Evolutionary conservation across 2,329 filamentous ascomycete genomes (phyloP), one percentile per base, ranked within the genome.

Genomic region (Exutisphaerella laricina): DNA sequence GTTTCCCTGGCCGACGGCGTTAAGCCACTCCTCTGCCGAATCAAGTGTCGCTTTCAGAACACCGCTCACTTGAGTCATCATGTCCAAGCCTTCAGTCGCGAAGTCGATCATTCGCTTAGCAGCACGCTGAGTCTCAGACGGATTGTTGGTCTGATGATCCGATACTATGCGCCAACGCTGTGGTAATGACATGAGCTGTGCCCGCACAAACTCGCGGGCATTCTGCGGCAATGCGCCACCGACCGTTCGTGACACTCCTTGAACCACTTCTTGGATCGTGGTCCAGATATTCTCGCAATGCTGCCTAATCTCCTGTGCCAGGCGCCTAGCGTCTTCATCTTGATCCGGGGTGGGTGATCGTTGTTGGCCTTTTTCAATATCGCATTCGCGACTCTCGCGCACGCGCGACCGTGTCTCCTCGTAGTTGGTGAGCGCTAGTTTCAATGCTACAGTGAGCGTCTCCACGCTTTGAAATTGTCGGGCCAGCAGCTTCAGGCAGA

Each of bases 161-260:
- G 74, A 84, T 2, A 86, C 88, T 12, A 87, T 68, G 49, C 81
- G 80, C 72, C 90, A 95, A 20, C 88, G 78, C 59, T 86, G 82
- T 0, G 90, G 90, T 1, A 97, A 73, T 36, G 84, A 89, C 21
- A 86, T 85, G 4, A 97, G 74, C 61, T 95, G 88, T 9, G 81
- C 77, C 47, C 86, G 82, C 9, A 98, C 90, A 12, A 97, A 77
- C 17, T 83, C 75, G 23, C 84, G 75, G 0, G 90, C 90, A 53
- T 96, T 95, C 41, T 92, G 86, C 0, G 92, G 90, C 2, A 98
- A 71, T 1, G 89, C 87, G 28, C 88, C 87, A n/a, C 89, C 89
- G 0, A 89, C 85, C 56, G 95, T 94, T 54, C 83, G 87, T 43
- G 86, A 94, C 0, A 98, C 87, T 4, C 85, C 83, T 49, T 85